Evolutionary conservation across 768 basidiomycete species (phyloP), one percentile per base, ranked within the genome.

Genomic region (Pisolithus microcarpus): DNA sequence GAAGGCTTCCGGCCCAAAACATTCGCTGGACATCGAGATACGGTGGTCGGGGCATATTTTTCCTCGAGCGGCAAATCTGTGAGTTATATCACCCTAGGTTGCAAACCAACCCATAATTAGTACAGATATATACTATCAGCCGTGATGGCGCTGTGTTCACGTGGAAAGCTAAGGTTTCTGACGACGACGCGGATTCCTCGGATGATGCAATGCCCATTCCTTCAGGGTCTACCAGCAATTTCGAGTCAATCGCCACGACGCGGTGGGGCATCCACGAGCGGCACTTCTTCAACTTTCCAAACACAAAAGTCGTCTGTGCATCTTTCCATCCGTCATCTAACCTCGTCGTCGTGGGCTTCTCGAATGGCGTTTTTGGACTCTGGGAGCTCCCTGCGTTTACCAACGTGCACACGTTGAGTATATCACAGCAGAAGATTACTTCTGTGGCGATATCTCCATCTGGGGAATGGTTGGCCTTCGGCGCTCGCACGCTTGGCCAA

Each of bases 391-490:
- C 95, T 2, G 74, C 74, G 7, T 97, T 98, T 71, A 83, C 86
- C 31, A 94, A 91, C 58, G 78, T 99, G 54, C 95, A 99, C 71
- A 97, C 91, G 6, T 81, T 99, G 51, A 95, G 91, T 63, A 94
- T 99, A 59, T 98, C 94, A 5, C 92, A 97, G 62, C 93, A 97
- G 72, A 96, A 92, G 68, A 96, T 98, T 21, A 87, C 91, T 9
- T 93, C 91, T 0, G 89, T 98, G 28, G 87, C 92, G 1, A 87
- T 98, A 58, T 95, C 87, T 55, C 71, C 87, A 0, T 85, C 91
- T 0, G 95, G 96, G 7, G 96, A 99, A 70, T 99, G 96, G 96
- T 81, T 99, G 15, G 96, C 94, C 0, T 98, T 99, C 59, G 96
- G 96, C 15, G 93, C 94, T 0, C 78, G 79, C 51, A 94, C 91